Base-by-base conservation (phyloP, 306 rosid genomes). In the Quercus bicolor region DNA sequence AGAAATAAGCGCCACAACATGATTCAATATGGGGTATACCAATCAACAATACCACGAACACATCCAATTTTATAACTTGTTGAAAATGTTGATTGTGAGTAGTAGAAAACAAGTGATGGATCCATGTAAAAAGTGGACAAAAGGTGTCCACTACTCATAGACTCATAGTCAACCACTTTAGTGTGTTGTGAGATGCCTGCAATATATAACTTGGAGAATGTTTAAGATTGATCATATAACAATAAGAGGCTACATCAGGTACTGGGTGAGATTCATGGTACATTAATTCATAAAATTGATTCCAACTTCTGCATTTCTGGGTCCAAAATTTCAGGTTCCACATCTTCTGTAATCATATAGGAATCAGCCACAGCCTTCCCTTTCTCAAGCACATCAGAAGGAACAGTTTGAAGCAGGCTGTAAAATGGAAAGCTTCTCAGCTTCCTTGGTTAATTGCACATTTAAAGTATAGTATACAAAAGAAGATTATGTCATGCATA, bases 371-470 rank as follows among this genome's bases (percentile, higher is more conserved):
- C 79, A 10, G 85, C 84, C 84, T 87, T 85, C 48, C 94, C 98
- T 80, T 93, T 93, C 12, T 82, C 85, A 14, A 93, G 85, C 85
- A 91, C 94, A 72, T 93, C 97, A 11, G 91, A 79, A 2, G 98
- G 94, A 29, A 95, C 99, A 5, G 98, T 95, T 83, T 86, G 89
- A 52, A 95, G 91, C 80, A 90, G 99, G 81, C 99, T 95, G 90
- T 87, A 79, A 55, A 23, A 88, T 70, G 74, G 62, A 81, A 75
- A 80, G 31, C 66, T 20, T 20, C 45, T 84, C 68, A 78, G 83
- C 45, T 64, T 29, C 23, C 43, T 64, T 64, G 48, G 70, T 26
- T 31, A 29, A 28, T 15, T 64, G 20, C 70, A 64, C 21, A 31
- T 18, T 12, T 31, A 13, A 20, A 34, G 13, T 31, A 28, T 12